These are phyloP conservation scores for Neonectria neomacrospora DNA, from an alignment of 2,329 filamentous ascomycete species.

Conservation along the genomic window DNA sequence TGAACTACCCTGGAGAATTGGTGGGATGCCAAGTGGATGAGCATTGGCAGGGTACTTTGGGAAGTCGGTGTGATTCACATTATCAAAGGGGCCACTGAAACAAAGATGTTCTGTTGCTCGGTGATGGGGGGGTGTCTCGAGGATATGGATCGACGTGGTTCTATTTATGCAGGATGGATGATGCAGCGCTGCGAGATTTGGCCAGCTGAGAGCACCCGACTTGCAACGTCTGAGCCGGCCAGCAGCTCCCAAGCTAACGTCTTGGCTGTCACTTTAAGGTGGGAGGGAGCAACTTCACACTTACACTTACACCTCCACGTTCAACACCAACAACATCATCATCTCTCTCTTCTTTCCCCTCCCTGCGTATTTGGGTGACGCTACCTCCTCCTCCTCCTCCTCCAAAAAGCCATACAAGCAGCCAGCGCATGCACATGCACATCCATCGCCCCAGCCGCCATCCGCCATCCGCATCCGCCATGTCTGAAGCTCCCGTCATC, in stretches of 20 bases:
- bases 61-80: neutral
- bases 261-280: neutral
- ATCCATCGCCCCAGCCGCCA: neutral
- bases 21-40: neutral
- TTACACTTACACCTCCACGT: neutral
- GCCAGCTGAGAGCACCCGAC: neutral
- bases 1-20: neutral
- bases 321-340: neutral
- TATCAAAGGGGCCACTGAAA: neutral
- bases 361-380: neutral
- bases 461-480: constrained; percentile 9
- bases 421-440: neutral
- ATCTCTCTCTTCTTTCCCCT: neutral
- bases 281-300: neutral
- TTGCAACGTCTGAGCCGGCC: neutral
- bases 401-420: neutral
- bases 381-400: neutral
- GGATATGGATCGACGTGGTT: neutral
- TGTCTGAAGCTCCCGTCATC: constrained; percentile 31
- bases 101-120: neutral
- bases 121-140: neutral
- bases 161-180: constrained; percentile 2
- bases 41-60: neutral
- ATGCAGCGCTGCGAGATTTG: constrained; percentile 11
- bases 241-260: neutral